Conservation (phyloP, 306 rosid species). For the Fagus sylvatica region DNA sequence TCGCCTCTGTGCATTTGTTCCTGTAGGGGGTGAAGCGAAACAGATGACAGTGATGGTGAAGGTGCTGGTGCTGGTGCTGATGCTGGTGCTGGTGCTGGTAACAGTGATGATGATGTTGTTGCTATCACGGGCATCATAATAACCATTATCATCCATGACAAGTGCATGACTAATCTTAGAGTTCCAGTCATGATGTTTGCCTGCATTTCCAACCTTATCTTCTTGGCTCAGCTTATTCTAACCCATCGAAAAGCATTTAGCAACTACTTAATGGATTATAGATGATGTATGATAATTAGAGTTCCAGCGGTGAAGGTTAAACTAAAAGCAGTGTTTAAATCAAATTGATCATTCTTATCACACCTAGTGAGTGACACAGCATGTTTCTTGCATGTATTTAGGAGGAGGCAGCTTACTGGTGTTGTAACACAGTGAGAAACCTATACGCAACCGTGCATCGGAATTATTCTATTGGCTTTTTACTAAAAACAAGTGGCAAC, state of each 20-base stretch:
- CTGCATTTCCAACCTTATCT: background rate
- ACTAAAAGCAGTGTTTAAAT: conserved; percentile 8
- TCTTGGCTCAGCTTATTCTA: background rate
- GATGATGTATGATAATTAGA: background rate
- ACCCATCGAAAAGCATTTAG: background rate
- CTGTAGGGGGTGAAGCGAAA: background rate
- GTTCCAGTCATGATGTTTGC: conserved; percentile 25
- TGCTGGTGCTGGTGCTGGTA: conserved; percentile 3
- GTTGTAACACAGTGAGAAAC: too few species aligned
- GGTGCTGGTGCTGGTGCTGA: background rate
- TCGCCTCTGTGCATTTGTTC: conserved; percentile 12
- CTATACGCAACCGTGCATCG: too few species aligned
- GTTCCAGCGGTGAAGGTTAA: background rate
- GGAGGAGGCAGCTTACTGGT: background rate
- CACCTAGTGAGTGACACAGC: conserved; percentile 38
- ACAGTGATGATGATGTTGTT: background rate
- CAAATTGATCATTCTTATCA: conserved; percentile 27
- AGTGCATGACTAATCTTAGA: background rate
- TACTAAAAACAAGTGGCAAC: too few species aligned
- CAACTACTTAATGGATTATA: background rate
- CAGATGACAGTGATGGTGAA: background rate
- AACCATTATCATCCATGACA: conserved; percentile 26
- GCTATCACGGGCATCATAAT: conserved; percentile 20
- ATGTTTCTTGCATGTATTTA: conserved; percentile 44
- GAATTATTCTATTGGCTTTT: too few species aligned